Evolutionary conservation across 2,329 filamentous ascomycete genomes (phyloP).

Genomic region (Fusarium buxicola): DNA sequence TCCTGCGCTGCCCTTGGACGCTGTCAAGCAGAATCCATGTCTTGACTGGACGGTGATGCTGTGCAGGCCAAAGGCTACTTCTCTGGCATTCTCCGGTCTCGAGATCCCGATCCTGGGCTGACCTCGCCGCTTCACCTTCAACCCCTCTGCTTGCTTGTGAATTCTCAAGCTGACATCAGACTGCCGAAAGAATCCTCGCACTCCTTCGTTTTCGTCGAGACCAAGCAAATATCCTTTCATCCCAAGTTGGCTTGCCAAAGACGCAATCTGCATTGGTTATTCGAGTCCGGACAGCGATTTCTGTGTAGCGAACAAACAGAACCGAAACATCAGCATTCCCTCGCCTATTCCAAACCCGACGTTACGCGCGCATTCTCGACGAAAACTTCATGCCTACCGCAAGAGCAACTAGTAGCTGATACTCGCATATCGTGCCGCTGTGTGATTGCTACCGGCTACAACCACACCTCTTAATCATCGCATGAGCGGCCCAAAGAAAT

Average conservation of each 20-base stretch:
- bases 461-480: constrained; percentile 7
- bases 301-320: constrained; percentile 3
- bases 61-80: constrained; percentile 2
- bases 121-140: constrained; percentile 12
- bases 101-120: background rate
- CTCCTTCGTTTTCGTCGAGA: background rate
- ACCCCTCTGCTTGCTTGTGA: background rate
- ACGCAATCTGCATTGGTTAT: background rate
- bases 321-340: background rate
- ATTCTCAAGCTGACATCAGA: constrained; percentile 23
- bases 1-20: background rate
- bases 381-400: constrained; percentile 17
- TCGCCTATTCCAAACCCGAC: background rate
- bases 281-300: background rate
- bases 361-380: background rate
- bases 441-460: background rate
- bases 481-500: constrained; percentile 3
- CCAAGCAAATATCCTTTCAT: background rate
- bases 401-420: constrained; percentile 8
- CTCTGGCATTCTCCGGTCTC: background rate
- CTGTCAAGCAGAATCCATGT: background rate
- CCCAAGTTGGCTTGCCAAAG: background rate
- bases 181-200: background rate
- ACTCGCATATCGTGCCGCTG: background rate
- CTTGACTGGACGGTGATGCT: constrained; percentile 13